These are phyloP conservation scores for Arctostaphylos glauca DNA, from an alignment of 148 eudicot species.

Conservation along the genomic window DNA sequence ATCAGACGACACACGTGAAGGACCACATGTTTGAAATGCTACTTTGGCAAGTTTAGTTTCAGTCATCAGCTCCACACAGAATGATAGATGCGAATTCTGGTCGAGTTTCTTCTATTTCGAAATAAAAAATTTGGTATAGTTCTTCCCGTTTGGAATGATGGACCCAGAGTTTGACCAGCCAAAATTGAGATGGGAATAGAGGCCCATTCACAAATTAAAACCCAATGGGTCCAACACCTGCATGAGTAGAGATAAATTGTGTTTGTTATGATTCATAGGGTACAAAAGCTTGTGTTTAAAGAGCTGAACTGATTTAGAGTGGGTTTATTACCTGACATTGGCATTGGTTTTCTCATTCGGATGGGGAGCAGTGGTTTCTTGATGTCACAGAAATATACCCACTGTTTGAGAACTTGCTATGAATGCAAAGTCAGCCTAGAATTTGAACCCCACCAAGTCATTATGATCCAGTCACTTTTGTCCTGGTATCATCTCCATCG, in stretches of 20 bases:
- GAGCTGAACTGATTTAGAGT: background rate
- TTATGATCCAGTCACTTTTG: background rate
- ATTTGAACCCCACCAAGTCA: background rate
- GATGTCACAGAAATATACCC: constrained; percentile 16
- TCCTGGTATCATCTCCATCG: background rate
- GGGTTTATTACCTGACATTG: constrained; percentile 50
- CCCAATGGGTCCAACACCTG: constrained; percentile 36
- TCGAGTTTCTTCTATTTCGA: background rate
- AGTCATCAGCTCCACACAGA: background rate
- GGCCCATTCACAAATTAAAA: constrained; percentile 11
- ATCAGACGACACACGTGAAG: background rate
- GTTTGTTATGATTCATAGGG: background rate
- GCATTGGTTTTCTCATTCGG: constrained; percentile 55
- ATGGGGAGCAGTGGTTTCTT: constrained; percentile 34
- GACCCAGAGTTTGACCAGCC: background rate
- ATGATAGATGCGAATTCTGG: background rate
- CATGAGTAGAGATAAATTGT: background rate
- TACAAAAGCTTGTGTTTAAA: background rate
- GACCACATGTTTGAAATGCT: background rate
- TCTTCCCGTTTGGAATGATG: background rate
- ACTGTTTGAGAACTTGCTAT: background rate
- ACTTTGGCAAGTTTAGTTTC: background rate
- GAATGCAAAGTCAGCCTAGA: background rate
- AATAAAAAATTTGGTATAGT: background rate
- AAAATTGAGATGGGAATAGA: background rate